Evolutionary conservation across 2,329 filamentous ascomycete genomes (phyloP).

Genomic region (Ceratocystis variospora): DNA sequence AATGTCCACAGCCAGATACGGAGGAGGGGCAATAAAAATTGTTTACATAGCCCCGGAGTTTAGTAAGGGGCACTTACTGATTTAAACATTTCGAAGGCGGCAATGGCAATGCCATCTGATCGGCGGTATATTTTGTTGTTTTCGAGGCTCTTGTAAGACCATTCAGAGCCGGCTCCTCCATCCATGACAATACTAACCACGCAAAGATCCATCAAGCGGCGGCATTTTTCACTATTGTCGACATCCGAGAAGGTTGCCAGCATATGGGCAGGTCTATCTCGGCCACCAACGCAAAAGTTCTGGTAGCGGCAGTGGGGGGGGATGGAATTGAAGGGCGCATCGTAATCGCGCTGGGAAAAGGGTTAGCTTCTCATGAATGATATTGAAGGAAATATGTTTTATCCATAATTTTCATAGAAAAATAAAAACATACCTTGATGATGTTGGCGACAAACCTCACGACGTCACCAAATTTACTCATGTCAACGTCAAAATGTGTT

Average conservation of each 20-base stretch:
- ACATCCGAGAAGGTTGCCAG: slow-evolving; percentile 55
- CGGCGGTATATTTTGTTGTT: slow-evolving; percentile 70
- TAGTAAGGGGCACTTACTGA: slow-evolving; percentile 29
- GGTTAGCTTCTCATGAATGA: background rate
- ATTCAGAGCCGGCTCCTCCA: slow-evolving; percentile 76
- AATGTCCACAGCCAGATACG: background rate
- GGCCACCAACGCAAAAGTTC: slow-evolving; percentile 69
- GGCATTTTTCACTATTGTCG: slow-evolving; percentile 59
- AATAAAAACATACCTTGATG: slow-evolving; percentile 57
- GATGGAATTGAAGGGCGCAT: slow-evolving; percentile 47
- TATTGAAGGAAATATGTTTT: background rate
- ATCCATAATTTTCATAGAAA: background rate
- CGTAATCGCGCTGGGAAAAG: slow-evolving; percentile 35
- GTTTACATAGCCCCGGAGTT: too few relatives aligned
- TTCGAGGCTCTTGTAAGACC: slow-evolving; percentile 86
- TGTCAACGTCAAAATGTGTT: slow-evolving; percentile 78
- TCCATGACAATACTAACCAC: slow-evolving; percentile 69
- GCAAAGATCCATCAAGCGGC: slow-evolving; percentile 64
- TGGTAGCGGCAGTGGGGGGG: slow-evolving; percentile 79
- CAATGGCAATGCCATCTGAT: slow-evolving; percentile 75
- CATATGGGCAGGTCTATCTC: slow-evolving; percentile 58
- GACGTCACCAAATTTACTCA: slow-evolving; percentile 69
- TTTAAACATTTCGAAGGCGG: slow-evolving; percentile 83
- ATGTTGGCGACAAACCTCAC: slow-evolving; percentile 81
- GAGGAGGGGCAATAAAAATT: too few relatives aligned